These are phyloP conservation scores for Xylaria sp. DNA, from an alignment of 2,329 filamentous ascomycete genomes.

Conservation along the genomic window DNA sequence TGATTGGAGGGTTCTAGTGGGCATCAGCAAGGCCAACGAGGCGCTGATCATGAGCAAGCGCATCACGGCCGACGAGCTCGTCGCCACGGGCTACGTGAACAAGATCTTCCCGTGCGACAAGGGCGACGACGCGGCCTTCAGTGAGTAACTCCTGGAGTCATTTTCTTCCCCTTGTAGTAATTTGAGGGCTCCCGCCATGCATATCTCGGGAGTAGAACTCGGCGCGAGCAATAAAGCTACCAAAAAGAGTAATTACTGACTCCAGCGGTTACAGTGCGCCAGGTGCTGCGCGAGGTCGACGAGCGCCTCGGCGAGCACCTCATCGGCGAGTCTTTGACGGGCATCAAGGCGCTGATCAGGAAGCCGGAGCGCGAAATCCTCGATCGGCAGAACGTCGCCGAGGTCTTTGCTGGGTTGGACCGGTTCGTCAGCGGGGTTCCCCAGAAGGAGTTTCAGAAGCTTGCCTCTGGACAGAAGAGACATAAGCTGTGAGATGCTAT, in stretches of 20 bases:
- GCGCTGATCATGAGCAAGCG: constrained; percentile 88
- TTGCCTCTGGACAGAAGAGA: constrained; percentile 87
- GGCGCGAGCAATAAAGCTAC: too few species aligned
- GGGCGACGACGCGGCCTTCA: constrained; percentile 73
- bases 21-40: constrained; percentile 84
- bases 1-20: too few species aligned
- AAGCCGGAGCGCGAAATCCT: constrained; percentile 73
- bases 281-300: constrained; percentile 80
- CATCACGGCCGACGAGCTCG: constrained; percentile 74
- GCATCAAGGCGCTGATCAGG: constrained; percentile 84
- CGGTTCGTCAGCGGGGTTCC: constrained; percentile 81
- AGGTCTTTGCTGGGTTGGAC: constrained; percentile 85
- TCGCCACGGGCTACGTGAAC: constrained; percentile 82
- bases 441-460: constrained; percentile 84
- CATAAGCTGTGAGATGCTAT: constrained; percentile 72
- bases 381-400: constrained; percentile 78
- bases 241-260: too few species aligned
- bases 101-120: constrained; percentile 69
- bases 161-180: too few species aligned
- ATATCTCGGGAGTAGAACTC: too few species aligned
- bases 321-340: constrained; percentile 76
- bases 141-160: too few species aligned
- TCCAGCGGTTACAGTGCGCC: too few species aligned
- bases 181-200: too few species aligned
- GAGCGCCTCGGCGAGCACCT: constrained; percentile 81